These are phyloP conservation scores for Garcia nutans DNA, from an alignment of 345 rosid genomes.

Conservation along the genomic window DNA sequence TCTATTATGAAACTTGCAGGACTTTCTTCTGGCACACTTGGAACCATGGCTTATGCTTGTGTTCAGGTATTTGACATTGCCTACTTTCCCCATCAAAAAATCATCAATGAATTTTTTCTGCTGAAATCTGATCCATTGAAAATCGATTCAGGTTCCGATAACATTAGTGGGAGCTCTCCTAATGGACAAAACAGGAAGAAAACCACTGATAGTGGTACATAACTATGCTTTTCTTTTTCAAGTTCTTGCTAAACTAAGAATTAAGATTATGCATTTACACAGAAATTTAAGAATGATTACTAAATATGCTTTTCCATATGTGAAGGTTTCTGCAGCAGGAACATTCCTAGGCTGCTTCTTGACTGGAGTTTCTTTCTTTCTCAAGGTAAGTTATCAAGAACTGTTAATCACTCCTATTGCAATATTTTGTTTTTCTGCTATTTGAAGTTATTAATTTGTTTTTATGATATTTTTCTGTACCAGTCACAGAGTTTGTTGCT, in stretches of 20 bases:
- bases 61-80: slow-evolving; percentile 49
- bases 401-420: neutral
- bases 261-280: neutral
- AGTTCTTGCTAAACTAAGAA: neutral
- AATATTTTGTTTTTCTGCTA: neutral
- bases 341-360: slow-evolving; percentile 74
- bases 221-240: too few relatives aligned
- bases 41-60: slow-evolving; percentile 82
- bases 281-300: neutral
- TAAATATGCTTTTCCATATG: neutral
- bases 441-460: slow-evolving; percentile 13
- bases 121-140: neutral
- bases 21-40: slow-evolving; percentile 61
- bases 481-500: slow-evolving; percentile 59
- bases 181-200: slow-evolving; percentile 81
- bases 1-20: slow-evolving; percentile 44
- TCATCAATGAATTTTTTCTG: neutral
- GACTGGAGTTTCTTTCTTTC: slow-evolving; percentile 71
- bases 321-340: slow-evolving; percentile 70
- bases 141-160: slow-evolving; percentile 60
- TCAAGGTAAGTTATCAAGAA: slow-evolving; percentile 45
- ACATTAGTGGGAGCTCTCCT: slow-evolving; percentile 70
- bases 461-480: slow-evolving; percentile 5
- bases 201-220: slow-evolving; percentile 83
- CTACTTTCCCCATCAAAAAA: neutral